Base-by-base conservation (phyloP, 768 basidiomycete species). In the Lyophyllum decastes region DNA sequence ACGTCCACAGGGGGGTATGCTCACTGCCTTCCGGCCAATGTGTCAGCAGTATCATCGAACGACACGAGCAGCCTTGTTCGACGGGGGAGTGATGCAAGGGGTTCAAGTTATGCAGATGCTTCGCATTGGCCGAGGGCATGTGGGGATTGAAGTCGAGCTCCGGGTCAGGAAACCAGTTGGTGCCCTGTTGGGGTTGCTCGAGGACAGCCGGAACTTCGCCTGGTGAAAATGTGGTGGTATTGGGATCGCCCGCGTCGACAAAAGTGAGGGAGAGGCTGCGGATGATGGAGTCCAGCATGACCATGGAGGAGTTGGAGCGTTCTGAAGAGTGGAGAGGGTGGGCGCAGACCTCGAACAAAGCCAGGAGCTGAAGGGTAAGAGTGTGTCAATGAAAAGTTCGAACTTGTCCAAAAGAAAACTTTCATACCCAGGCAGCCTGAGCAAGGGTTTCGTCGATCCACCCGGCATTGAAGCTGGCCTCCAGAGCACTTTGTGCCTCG, bases 371-470 rank as follows among this genome's bases (percentile, higher is more conserved):
- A 33, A 41, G 4, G 17, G 19, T 30, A 48, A 54, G 41, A 19
- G 2, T 7, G 49, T 16, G 49, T 55, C 19, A 52, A 43, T n/a
- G 45, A 16, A 51, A 30, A 30, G 30, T 30, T 44, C 8, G 33
- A 40, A 56, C 4, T 53, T 56, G 12, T 38, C 43, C 41, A 25
- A 34, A 24, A 2, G 24, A 44, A 11, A 21, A 51, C 41, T 26
- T n/a, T 61, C 82, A 62, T 68, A 90, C 89, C 87, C 87, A 92
- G 54, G 88, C 86, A 35, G 89, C 87, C 70, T 92, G 87, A 12
- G 85, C 88, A 7, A 91, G 78, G 30, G 82, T 84, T 64, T 88
- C 85, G 61, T 92, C 88, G 14, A 92, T 78, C 85, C 87, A 88
- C 17, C 84, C 81, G 44, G 86, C 82, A 65, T 82, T 86, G 57